A percentile compares a stretch with the other conserved stretches of the same genome.
Conservation (phyloP, 257 asterid genomes). For the Craterostigma plantagineum region DNA sequence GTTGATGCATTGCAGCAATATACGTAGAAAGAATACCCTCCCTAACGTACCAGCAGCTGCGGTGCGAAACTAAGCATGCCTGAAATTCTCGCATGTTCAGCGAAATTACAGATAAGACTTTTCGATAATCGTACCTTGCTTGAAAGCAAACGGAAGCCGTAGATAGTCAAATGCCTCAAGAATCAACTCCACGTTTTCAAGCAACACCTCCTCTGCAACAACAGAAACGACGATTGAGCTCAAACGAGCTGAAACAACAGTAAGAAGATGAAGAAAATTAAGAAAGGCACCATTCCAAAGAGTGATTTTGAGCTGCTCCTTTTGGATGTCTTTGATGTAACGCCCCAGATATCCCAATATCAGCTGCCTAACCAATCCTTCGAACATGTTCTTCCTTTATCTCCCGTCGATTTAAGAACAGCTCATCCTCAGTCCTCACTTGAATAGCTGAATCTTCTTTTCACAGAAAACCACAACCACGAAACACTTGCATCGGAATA, state of each 20-base stretch:
- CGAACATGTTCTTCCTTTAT: constrained; percentile 37
- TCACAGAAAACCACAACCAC: too few species aligned
- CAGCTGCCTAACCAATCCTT: constrained; percentile 83
- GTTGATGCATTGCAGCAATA: too few species aligned
- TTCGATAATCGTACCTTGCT: constrained; percentile 47
- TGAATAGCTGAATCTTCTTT: too few species aligned
- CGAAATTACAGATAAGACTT: constrained; percentile 3
- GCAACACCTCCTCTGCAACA: constrained; percentile 69
- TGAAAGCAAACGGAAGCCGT: constrained; percentile 71
- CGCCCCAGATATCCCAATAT: constrained; percentile 72
- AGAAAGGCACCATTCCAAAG: constrained; percentile 61
- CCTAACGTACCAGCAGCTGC: too few species aligned
- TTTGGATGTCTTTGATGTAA: constrained; percentile 78
- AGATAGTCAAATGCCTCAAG: constrained; percentile 95
- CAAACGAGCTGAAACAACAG: too few species aligned
- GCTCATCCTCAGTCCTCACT: too few species aligned
- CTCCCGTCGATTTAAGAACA: too few species aligned
- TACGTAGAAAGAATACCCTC: too few species aligned
- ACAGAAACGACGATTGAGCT: background rate
- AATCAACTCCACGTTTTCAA: constrained; percentile 90
- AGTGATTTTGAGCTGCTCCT: constrained; percentile 89
- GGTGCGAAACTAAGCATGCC: too few species aligned
- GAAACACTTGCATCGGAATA: too few species aligned
- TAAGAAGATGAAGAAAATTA: too few species aligned
- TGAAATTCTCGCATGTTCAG: too few species aligned